Evolutionary conservation across 2,329 filamentous ascomycete species (phyloP).

Genomic region (Macrophomina phaseolina): DNA sequence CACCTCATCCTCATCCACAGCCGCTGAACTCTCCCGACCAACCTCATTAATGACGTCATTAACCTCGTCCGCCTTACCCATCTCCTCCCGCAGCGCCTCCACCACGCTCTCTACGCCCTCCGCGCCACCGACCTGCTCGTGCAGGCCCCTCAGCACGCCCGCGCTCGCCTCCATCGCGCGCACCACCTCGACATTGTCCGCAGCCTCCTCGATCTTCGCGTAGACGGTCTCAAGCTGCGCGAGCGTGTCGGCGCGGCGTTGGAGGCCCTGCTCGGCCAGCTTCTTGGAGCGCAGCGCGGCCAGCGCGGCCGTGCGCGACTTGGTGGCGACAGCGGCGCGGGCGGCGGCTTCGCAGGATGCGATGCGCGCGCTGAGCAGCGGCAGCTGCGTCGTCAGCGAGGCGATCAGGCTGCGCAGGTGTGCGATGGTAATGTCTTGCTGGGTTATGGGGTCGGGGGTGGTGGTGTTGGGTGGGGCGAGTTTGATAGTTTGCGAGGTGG

Average conservation of each 20-base stretch:
- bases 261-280: slow-evolving; percentile 74
- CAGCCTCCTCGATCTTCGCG: slow-evolving; percentile 81
- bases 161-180: slow-evolving; percentile 81
- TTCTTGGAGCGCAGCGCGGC: slow-evolving; percentile 84
- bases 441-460: slow-evolving; percentile 62
- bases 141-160: slow-evolving; percentile 72
- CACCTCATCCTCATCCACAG: slow-evolving; percentile 78
- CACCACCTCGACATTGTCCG: slow-evolving; percentile 83
- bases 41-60: slow-evolving; percentile 74
- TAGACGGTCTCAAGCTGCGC: slow-evolving; percentile 84
- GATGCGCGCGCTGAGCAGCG: slow-evolving; percentile 65
- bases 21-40: slow-evolving; percentile 37
- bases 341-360: slow-evolving; percentile 61
- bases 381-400: slow-evolving; percentile 69
- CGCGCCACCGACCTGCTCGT: slow-evolving; percentile 76
- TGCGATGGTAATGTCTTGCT: slow-evolving; percentile 82
- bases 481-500: slow-evolving; percentile 78
- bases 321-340: slow-evolving; percentile 71
- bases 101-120: slow-evolving; percentile 78
- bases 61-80: slow-evolving; percentile 76
- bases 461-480: slow-evolving; percentile 65
- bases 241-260: slow-evolving; percentile 74
- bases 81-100: slow-evolving; percentile 77
- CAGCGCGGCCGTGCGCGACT: slow-evolving; percentile 67
- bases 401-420: slow-evolving; percentile 76